A percentile compares a stretch with the other conserved stretches of the same genome.
Evolutionary conservation across 257 asterid species (phyloP).

Genomic region (Capsicum pubescens): DNA sequence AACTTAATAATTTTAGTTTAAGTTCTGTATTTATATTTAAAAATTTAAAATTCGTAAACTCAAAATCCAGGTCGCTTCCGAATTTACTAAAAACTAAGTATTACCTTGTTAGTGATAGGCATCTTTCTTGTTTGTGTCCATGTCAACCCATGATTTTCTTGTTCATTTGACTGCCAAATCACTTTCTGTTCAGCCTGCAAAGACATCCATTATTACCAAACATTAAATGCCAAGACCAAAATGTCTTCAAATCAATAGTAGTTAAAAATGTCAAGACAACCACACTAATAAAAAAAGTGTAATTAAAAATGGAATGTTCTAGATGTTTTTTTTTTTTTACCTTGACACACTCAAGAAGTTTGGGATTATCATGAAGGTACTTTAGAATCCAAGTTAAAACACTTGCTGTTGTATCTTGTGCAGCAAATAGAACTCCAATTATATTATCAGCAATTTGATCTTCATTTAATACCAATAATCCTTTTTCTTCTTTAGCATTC

Average conservation of each 20-base stretch:
- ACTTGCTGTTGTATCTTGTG: constrained; percentile 89
- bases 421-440: constrained; percentile 87
- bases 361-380: constrained; percentile 70
- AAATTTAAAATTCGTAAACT: background rate
- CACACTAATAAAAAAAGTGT: background rate
- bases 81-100: background rate
- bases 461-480: constrained; percentile 47
- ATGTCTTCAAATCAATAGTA: background rate
- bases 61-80: background rate
- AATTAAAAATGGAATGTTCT: background rate
- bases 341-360: constrained; percentile 64
- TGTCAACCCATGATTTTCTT: constrained; percentile 51
- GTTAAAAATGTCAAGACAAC: background rate
- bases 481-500: constrained; percentile 51
- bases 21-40: background rate
- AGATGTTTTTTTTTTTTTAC: constrained; percentile 35
- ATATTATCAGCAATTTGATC: constrained; percentile 82
- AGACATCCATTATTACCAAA: background rate
- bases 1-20: too few relatives aligned
- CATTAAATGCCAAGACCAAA: background rate
- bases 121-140: constrained; percentile 86
- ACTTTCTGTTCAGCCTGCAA: constrained; percentile 76
- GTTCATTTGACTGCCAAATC: constrained; percentile 47
- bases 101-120: constrained; percentile 76
- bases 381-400: constrained; percentile 82